Evolutionary conservation across 345 rosid genomes (phyloP), one percentile per base, ranked within the genome.

Genomic region (Populus deltoides): DNA sequence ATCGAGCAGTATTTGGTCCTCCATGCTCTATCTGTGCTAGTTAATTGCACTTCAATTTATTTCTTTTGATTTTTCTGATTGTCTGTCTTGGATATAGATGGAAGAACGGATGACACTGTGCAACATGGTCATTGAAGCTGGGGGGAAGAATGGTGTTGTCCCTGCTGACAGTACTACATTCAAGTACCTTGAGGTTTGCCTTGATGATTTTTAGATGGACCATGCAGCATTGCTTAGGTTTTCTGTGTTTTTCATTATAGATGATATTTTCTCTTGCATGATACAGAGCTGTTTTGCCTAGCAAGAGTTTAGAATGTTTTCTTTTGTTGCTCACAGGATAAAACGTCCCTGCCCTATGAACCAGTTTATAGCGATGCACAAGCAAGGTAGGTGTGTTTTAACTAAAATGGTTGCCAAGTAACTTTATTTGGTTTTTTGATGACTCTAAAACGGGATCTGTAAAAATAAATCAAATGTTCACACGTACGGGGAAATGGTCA

Each of bases 121-220:
- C 89, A 93, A 92, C 83, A 96, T 96, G 99, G 99, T 92, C 68
- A 83, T 96, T 55, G 99, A 96, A 90, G 99, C 98, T 79, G 97
- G 99, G 77, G 99, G 97, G 51, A 96, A 93, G 89, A 96, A 96
- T 76, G 99, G 99, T 68, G 90, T 96, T 65, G 87, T 96, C 73
- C 97, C 98, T 22, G 94, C 98, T 79, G 99, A 96, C 84, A 82
- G 86, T 82, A 96, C 94, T 6, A 96, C 99, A 73, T 90, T 89
- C 75, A 87, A 92, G 85, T 96, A 96, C 78, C 92, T 96, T 73
- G 93, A 93, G 97, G 99, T 93, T 63, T 79, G 82, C 17, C 61
- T 35, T 1, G 49, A 24, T 35, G 53, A 12, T 70, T 41, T 43
- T 55, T 16, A 22, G 33, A 31, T 66, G 17, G 59, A 62, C 65